Conservation (phyloP, 257 asterid genomes). For the Ehretia macrophylla region DNA sequence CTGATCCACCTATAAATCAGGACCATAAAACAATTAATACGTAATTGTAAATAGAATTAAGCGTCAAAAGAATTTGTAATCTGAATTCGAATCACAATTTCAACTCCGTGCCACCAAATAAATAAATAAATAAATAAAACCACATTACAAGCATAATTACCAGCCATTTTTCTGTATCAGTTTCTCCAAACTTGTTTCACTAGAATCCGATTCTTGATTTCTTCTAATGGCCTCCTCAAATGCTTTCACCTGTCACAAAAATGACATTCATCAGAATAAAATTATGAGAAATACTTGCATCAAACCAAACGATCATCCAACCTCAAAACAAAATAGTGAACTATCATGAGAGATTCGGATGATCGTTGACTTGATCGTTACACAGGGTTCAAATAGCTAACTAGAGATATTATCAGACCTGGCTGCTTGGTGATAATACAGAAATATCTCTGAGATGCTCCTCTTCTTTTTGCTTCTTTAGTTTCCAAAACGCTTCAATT, state of each 20-base stretch:
- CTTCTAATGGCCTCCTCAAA: conserved; percentile 27
- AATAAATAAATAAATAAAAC: not conserved
- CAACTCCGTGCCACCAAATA: not conserved
- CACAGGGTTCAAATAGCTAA: no score
- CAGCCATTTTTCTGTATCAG: conserved; percentile 61
- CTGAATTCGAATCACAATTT: not conserved
- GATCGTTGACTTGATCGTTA: no score
- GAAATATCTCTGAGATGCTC: conserved; percentile 62
- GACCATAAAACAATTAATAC: not conserved
- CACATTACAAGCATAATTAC: conserved; percentile 21
- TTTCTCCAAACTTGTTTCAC: conserved; percentile 41
- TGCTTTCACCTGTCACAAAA: conserved; percentile 26
- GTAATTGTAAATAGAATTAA: not conserved
- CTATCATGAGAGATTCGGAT: no score
- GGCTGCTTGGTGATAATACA: conserved; percentile 54
- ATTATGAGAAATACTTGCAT: no score
- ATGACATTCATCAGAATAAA: no score
- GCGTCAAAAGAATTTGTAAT: not conserved
- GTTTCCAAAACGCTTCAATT: conserved; percentile 68
- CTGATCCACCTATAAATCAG: conserved; percentile 63
- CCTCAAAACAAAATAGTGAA: no score
- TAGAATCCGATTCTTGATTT: conserved; percentile 4
- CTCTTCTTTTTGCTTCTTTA: conserved; percentile 55
- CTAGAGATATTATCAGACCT: conserved; percentile 12
- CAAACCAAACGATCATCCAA: no score